phyloP scores from a whole-genome alignment of 768 basidiomycete species.

The Boletus rubropictus region DNA sequence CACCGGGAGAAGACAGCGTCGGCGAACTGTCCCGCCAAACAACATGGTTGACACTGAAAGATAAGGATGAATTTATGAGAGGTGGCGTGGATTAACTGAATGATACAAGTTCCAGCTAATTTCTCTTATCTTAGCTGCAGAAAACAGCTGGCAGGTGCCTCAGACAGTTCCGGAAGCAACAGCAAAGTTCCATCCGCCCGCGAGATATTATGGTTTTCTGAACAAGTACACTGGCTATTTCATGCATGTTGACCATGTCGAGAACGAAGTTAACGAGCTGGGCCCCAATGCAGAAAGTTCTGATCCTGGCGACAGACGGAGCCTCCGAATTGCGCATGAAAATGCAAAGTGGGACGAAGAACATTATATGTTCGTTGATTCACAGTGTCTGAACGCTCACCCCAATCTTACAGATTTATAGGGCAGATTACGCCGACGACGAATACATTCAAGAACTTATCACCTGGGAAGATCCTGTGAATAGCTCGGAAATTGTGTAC shows the following conservation, averaged over 20 bases:
- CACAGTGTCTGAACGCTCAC: neutral
- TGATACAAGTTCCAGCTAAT: conserved; percentile 5
- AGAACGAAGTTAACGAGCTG: conserved; percentile 80
- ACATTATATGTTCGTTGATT: conserved; percentile 65
- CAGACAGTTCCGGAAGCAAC: conserved; percentile 49
- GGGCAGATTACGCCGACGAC: conserved; percentile 78
- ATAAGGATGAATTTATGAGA: conserved; percentile 49
- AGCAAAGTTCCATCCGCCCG: conserved; percentile 33
- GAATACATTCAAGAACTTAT: conserved; percentile 69
- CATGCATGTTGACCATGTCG: conserved; percentile 60
- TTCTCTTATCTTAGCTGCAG: conserved; percentile 46
- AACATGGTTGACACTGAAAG: conserved; percentile 44
- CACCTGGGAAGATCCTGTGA: conserved; percentile 56
- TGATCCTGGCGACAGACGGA: conserved; percentile 44
- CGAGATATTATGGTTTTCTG: conserved; percentile 70
- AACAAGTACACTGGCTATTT: conserved; percentile 73
- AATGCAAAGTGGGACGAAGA: conserved; percentile 79
- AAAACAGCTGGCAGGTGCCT: conserved; percentile 75
- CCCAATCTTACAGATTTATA: conserved; percentile 26
- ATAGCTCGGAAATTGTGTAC: conserved; percentile 41
- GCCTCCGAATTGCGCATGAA: conserved; percentile 53
- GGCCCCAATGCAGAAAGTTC: conserved; percentile 61
- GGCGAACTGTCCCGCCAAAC: conserved; percentile 42
- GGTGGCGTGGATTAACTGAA: conserved; percentile 34
- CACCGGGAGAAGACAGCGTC: conserved; percentile 22